Base-by-base conservation (phyloP, 2,329 filamentous ascomycete species). In the Pseudocercospora vitis region DNA sequence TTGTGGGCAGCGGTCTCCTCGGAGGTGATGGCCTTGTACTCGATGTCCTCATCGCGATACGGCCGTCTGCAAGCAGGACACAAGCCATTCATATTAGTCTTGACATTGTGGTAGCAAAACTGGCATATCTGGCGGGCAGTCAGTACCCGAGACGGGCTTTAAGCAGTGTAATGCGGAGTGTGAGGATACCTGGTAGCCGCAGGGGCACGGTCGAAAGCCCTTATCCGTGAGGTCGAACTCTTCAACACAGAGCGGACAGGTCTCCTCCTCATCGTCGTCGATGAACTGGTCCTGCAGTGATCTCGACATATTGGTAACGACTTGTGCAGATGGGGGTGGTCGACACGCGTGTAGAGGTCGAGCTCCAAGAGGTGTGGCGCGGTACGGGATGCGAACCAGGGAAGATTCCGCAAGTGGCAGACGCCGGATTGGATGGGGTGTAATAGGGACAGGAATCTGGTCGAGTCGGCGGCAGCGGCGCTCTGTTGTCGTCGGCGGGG, bases 81-180 rank as follows among this genome's bases (percentile, higher is more conserved):
- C 53, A 96, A 81, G 29, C 92, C 91, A 70, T 96, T 97, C 82
- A 96, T 91, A 66, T 96, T 96, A 65, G 88, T 95, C 76, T 95
- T 95, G 72, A 99, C 95, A 72, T 97, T 99, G 76, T 99, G 96
- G 78, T 92, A 99, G 76, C 94, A 99, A 75, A 99, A 99, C 78
- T 99, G 95, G 74, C 94, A 99, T 71, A 99, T 92, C 91, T 96
- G 67, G 31, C 31, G 9, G 29, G 12, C 14, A 4, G 52, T 62
- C 44, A 64, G 61, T 33, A 39, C 11, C 23, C 14, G 14, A 24
- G 14, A 24, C 16, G 24, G 14, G 37, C n/a, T 49, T 18, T 7
- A 48, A 8, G 16, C 1, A 12, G 26, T 8, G 23, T 21, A 42
- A 12, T 7, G 29, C 18, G 19, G 23, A 26, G n/a, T 12, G 56